Evolutionary conservation across 768 basidiomycete genomes (phyloP).

Genomic region (Ramaria rubella): DNA sequence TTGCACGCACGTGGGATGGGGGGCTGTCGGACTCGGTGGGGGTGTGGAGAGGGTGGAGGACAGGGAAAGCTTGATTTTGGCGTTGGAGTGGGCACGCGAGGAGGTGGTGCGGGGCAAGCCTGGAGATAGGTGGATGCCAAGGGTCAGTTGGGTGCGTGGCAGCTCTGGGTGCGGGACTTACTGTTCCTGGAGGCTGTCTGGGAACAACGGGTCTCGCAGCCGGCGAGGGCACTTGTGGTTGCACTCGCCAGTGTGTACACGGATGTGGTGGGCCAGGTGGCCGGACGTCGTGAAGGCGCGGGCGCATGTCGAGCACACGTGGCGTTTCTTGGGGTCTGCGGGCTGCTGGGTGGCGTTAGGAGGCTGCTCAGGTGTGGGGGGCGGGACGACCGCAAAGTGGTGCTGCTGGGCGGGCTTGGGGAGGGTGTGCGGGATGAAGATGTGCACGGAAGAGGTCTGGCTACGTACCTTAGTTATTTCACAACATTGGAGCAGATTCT

Average conservation of each 20-base stretch:
- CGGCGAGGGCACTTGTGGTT: constrained; percentile 95
- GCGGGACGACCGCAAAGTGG: not conserved
- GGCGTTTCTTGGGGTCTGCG: constrained; percentile 16
- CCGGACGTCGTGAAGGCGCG: constrained; percentile 84
- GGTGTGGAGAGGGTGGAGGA: constrained; percentile 37
- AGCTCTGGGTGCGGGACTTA: constrained; percentile 27
- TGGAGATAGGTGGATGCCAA: constrained; percentile 67
- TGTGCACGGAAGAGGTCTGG: not conserved
- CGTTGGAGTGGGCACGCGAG: constrained; percentile 44
- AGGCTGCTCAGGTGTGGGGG: not conserved
- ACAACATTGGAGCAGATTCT: no score
- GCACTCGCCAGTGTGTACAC: constrained; percentile 86
- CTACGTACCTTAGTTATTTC: no score
- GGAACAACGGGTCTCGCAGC: constrained; percentile 86
- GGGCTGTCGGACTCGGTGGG: constrained; percentile 46
- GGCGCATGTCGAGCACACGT: constrained; percentile 67
- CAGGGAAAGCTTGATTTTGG: not conserved
- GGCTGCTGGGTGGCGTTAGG: not conserved
- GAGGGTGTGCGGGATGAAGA: not conserved
- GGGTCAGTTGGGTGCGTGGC: not conserved
- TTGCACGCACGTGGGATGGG: constrained; percentile 38
- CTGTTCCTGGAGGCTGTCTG: constrained; percentile 74
- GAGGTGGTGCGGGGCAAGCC: constrained; percentile 64
- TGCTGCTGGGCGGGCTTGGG: not conserved
- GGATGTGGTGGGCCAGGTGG: constrained; percentile 83